Evolutionary conservation across 495 filamentous ascomycete species (phyloP).

Genomic region (Hyphodiscus hymeniophilus): DNA sequence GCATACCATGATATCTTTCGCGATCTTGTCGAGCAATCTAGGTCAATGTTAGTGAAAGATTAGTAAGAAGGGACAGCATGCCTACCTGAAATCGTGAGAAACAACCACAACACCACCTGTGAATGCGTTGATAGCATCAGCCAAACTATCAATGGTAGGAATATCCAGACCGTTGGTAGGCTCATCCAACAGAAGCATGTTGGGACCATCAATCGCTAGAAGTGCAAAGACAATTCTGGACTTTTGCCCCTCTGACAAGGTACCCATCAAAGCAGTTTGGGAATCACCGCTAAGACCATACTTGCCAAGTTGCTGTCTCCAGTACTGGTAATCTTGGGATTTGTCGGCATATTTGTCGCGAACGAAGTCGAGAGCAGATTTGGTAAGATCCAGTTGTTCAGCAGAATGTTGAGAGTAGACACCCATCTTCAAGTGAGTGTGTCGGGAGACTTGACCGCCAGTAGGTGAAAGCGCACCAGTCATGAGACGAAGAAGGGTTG

Average conservation of each 20-base stretch:
- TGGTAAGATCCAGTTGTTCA: slow-evolving; percentile 96
- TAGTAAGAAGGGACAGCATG: slow-evolving; percentile 30
- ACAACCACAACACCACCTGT: slow-evolving; percentile 96
- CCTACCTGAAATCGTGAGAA: slow-evolving; percentile 97
- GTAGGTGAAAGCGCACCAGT: slow-evolving; percentile 91
- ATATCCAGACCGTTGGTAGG: slow-evolving; percentile 99
- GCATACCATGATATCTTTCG: slow-evolving; percentile 98
- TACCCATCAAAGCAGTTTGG: slow-evolving; percentile 96
- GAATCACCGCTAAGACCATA: slow-evolving; percentile 88
- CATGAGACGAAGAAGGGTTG: slow-evolving; percentile 95
- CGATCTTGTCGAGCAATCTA: slow-evolving; percentile 97
- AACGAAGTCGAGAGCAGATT: slow-evolving; percentile 95
- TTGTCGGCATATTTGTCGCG: slow-evolving; percentile 86
- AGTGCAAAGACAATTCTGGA: slow-evolving; percentile 95
- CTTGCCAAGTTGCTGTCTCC: slow-evolving; percentile 91
- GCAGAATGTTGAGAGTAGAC: slow-evolving; percentile 97
- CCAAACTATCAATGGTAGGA: slow-evolving; percentile 94
- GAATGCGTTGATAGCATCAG: slow-evolving; percentile 94
- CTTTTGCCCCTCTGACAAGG: slow-evolving; percentile 95
- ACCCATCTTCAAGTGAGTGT: slow-evolving; percentile 97
- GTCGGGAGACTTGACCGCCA: slow-evolving; percentile 68
- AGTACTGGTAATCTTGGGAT: slow-evolving; percentile 98
- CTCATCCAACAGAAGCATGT: slow-evolving; percentile 97
- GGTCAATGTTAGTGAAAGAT: background rate
- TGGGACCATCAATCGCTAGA: slow-evolving; percentile 89